phyloP scores from a whole-genome alignment of 306 rosid genomes.

The Sesbania bispinosa region DNA sequence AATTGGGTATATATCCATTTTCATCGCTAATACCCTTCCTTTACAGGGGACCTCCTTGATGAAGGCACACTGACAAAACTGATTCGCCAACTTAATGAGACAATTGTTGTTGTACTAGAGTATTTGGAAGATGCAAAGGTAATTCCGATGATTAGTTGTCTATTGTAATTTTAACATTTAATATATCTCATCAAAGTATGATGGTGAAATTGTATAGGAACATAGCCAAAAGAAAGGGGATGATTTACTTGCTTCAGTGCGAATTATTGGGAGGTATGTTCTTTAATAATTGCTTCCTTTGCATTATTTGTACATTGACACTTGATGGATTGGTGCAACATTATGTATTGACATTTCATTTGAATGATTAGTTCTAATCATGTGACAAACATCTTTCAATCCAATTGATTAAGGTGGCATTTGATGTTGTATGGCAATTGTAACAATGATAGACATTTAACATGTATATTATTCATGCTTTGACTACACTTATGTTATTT shows the following conservation, averaged over 20 bases:
- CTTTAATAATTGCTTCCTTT: background rate
- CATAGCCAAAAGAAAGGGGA: slow-evolving; percentile 79
- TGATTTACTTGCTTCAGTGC: slow-evolving; percentile 90
- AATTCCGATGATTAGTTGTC: slow-evolving; percentile 16
- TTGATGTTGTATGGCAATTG: background rate
- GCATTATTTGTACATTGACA: background rate
- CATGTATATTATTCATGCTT: background rate
- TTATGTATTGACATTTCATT: background rate
- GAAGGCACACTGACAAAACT: slow-evolving; percentile 54
- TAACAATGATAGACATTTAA: slow-evolving; percentile 18
- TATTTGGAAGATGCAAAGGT: slow-evolving; percentile 93
- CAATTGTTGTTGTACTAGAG: slow-evolving; percentile 67
- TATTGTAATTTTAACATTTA: slow-evolving; percentile 20
- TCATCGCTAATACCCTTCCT: slow-evolving; percentile 17
- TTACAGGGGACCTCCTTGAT: slow-evolving; percentile 51
- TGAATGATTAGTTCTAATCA: slow-evolving; percentile 9
- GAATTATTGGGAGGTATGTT: slow-evolving; percentile 82
- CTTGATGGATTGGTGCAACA: background rate
- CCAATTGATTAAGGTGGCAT: background rate
- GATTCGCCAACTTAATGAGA: slow-evolving; percentile 79
- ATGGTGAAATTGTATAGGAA: slow-evolving; percentile 52
- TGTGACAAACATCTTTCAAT: slow-evolving; percentile 15
- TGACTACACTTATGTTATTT: background rate
- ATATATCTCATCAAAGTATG: slow-evolving; percentile 19
- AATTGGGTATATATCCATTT: slow-evolving; percentile 6